Evolutionary conservation across 768 basidiomycete genomes (phyloP).

Genomic region (Mycena chlorophos): DNA sequence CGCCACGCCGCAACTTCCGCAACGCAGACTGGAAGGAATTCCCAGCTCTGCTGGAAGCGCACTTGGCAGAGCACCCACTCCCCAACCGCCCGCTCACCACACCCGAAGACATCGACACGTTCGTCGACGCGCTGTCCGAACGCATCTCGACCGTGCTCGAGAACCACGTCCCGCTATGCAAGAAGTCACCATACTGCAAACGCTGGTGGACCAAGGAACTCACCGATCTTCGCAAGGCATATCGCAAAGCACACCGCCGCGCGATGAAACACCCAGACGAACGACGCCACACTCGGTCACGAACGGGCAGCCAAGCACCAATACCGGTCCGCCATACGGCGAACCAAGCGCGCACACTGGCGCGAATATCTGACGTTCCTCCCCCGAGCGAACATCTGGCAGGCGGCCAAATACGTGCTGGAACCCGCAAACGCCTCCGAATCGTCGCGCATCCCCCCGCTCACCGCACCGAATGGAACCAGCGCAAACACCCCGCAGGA

Average conservation of each 20-base stretch:
- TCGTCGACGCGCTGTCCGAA: background rate
- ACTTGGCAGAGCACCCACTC: background rate
- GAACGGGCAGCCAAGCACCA: background rate
- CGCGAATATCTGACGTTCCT: background rate
- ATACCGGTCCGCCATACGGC: background rate
- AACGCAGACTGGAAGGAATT: conserved; percentile 6
- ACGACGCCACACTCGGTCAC: background rate
- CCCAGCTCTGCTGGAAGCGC: background rate
- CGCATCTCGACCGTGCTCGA: background rate
- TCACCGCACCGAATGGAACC: background rate
- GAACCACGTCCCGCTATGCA: background rate
- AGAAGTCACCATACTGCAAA: background rate
- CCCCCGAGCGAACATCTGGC: background rate
- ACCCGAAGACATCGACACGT: background rate
- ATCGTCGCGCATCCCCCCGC: background rate
- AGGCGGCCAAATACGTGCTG: background rate
- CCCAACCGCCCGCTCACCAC: background rate
- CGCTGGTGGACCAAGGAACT: conserved; percentile 1
- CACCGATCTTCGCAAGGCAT: background rate
- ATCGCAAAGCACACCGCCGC: background rate
- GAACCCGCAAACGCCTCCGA: background rate
- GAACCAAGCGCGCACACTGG: background rate
- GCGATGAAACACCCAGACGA: background rate
- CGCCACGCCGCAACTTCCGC: background rate
- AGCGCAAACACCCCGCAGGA: background rate